These are phyloP conservation scores for Athelia sp. DNA, from an alignment of 1,284 basidiomycete species.

Conservation along the genomic window DNA sequence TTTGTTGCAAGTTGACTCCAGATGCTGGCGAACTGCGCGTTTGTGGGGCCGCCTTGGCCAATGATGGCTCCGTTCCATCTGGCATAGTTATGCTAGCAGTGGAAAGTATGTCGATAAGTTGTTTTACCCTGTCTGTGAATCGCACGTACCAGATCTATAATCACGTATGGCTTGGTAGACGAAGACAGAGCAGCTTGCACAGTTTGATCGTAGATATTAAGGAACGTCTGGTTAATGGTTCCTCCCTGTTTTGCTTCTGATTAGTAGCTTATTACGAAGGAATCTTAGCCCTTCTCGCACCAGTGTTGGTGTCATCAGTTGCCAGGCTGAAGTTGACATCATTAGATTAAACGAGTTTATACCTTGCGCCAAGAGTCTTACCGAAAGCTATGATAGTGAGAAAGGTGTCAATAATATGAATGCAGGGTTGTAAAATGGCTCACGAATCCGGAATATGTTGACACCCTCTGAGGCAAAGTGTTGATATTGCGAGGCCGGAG, in stretches of 20 bases:
- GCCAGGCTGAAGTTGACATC: background rate
- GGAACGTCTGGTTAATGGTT: constrained; percentile 38
- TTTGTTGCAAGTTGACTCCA: constrained; percentile 50
- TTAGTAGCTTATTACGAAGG: constrained; percentile 34
- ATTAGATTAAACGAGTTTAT: background rate
- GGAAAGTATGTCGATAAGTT: constrained; percentile 27
- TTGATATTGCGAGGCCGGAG: constrained; percentile 34
- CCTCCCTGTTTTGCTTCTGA: constrained; percentile 19
- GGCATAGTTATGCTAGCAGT: constrained; percentile 58
- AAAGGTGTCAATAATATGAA: background rate
- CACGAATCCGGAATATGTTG: constrained; percentile 42
- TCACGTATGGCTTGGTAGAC: constrained; percentile 14
- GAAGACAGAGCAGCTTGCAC: constrained; percentile 31
- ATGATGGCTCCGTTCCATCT: constrained; percentile 48
- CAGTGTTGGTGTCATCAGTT: constrained; percentile 37
- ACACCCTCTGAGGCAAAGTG: constrained; percentile 41
- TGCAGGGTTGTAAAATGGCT: constrained; percentile 5
- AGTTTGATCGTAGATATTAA: constrained; percentile 43
- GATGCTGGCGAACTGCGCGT: constrained; percentile 46
- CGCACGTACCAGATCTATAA: constrained; percentile 1
- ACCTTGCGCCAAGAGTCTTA: background rate
- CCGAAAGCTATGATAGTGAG: background rate
- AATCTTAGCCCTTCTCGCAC: constrained; percentile 44
- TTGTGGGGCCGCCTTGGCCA: constrained; percentile 56
- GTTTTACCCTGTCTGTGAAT: background rate